Base-by-base conservation (phyloP, 768 basidiomycete species). In the Pisolithus orientalis region DNA sequence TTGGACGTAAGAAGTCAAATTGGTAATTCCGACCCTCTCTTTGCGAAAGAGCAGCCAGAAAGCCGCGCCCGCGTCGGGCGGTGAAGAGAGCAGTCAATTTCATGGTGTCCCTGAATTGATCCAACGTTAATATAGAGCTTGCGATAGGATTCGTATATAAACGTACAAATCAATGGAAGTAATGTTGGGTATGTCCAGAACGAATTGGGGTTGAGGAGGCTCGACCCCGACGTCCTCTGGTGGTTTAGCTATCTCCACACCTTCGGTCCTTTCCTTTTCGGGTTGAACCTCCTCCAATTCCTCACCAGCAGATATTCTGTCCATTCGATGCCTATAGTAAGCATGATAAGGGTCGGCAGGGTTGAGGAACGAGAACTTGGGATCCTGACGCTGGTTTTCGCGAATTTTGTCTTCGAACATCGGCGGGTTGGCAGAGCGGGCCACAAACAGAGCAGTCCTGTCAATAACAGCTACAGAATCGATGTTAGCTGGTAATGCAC, bases 291-390 rank as follows among this genome's bases (percentile, higher is more conserved):
- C 89, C 38, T 90, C 90, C 13, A 80, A 74, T 8, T 80, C 63
- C 63, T 90, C 87, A 17, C 92, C 93, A 6, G 82, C 82, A 49
- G 80, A 72, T 56, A 93, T 81, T 65, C 83, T 84, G 45, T 93
- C 90, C 73, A 95, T 82, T 65, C 88, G 84, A 75, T 94, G 83
- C 65, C 90, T 84, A 67, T 99, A 99, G 73, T 99, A 98, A 55
- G 90, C 90, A 84, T 98, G 92, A 75, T 96, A 99, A 58, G 96
- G 92, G 77, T 99, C 96, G 46, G 83, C 82, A 56, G 91, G 86
- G 75, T 95, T 95, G 69, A 99, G 81, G 77, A 99, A 99, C 53
- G 95, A 93, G 78, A 98, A 99, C 73, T 96, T 95, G 52, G 94
- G 92, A 76, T 98, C 95, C 58, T 84, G 80, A 72, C 93, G 90